Evolutionary conservation across 2,329 filamentous ascomycete genomes (phyloP).

Genomic region (Calonectria leucothoes): DNA sequence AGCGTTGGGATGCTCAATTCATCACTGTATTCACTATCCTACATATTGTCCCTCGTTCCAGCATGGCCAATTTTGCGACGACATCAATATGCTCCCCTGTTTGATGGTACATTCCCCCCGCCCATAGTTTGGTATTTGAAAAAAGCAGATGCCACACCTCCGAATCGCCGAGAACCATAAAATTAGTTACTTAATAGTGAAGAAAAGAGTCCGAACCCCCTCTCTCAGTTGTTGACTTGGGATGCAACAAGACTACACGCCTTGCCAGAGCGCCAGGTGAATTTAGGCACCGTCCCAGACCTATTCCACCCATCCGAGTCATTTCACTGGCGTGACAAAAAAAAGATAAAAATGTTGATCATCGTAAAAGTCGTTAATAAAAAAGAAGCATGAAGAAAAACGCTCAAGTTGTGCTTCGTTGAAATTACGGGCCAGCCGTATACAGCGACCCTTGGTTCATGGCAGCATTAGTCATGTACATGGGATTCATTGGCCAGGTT

Average conservation of each 20-base stretch:
- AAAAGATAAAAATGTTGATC: background rate
- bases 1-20: background rate
- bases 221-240: background rate
- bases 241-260: background rate
- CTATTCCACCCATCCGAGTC: slow-evolving; percentile 4
- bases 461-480: slow-evolving; percentile 29
- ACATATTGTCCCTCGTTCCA: slow-evolving; percentile 12
- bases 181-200: background rate
- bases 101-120: slow-evolving; percentile 13
- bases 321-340: background rate
- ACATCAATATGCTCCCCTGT: slow-evolving; percentile 9
- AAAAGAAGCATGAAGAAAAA: background rate
- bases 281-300: background rate
- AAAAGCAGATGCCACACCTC: slow-evolving; percentile 13
- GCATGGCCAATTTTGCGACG: slow-evolving; percentile 17
- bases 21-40: slow-evolving; percentile 1
- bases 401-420: background rate
- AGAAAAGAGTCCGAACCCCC: background rate
- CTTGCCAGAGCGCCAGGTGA: background rate
- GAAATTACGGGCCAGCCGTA: slow-evolving; percentile 32
- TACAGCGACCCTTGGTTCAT: slow-evolving; percentile 33
- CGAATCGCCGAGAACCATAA: background rate
- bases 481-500: slow-evolving; percentile 36
- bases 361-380: background rate
- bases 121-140: slow-evolving; percentile 8